Percentiles rank a stretch among this genome's conserved stretches.
Conservation (phyloP, 176 grass and related monocot genomes). For the Phoenix dactylifera region DNA sequence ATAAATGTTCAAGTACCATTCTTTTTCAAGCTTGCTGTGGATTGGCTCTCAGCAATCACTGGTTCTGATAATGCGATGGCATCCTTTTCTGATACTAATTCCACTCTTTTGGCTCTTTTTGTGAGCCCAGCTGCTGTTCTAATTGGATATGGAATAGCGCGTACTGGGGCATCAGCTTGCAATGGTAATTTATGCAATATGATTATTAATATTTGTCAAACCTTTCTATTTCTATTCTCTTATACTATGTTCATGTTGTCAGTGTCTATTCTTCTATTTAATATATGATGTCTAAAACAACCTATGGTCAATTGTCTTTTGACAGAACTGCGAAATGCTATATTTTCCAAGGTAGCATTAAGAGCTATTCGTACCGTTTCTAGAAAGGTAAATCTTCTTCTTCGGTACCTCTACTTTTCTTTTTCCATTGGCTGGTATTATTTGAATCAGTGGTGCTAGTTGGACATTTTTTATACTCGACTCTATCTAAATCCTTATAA, state of each 20-base stretch:
- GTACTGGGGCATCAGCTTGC: slow-evolving; percentile 77
- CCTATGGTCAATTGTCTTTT: slow-evolving; percentile 26
- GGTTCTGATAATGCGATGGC: slow-evolving; percentile 60
- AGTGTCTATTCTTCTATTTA: neutral
- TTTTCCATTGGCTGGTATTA: too few relatives aligned
- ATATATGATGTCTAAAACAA: too few relatives aligned
- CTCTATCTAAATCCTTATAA: too few relatives aligned
- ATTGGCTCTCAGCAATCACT: slow-evolving; percentile 79
- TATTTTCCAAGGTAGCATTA: slow-evolving; percentile 94
- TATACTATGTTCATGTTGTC: neutral
- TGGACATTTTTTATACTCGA: too few relatives aligned
- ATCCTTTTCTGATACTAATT: slow-evolving; percentile 86
- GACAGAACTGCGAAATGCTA: slow-evolving; percentile 79
- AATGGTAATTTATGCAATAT: slow-evolving; percentile 46
- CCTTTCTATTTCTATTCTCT: neutral
- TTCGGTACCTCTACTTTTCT: neutral
- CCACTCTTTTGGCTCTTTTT: slow-evolving; percentile 93
- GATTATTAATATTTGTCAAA: too few relatives aligned
- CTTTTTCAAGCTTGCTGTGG: slow-evolving; percentile 93
- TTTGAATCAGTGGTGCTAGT: too few relatives aligned
- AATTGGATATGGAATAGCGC: slow-evolving; percentile 96
- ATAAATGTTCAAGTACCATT: slow-evolving; percentile 99
- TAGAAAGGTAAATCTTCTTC: slow-evolving; percentile 48
- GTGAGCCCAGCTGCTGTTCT: slow-evolving; percentile 93
- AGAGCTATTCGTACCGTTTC: slow-evolving; percentile 91